These are phyloP conservation scores for Cronartium ribicola DNA, from an alignment of 1,284 basidiomycete species.

Conservation along the genomic window DNA sequence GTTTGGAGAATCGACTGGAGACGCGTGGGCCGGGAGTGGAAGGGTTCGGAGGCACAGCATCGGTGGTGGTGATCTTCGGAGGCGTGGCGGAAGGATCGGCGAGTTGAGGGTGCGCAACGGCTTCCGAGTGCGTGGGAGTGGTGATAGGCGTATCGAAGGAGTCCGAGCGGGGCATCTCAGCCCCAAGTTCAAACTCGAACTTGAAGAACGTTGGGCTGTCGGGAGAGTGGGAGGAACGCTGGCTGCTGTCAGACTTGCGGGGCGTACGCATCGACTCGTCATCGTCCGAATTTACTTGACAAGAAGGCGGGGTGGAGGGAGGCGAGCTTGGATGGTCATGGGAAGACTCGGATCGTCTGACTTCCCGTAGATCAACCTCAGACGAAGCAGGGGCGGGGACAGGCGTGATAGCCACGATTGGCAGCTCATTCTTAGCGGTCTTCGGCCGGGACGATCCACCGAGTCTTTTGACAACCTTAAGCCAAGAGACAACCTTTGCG, in stretches of 20 bases:
- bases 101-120: background rate
- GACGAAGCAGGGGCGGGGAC: background rate
- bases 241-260: conserved; percentile 20
- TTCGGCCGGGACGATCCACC: conserved; percentile 13
- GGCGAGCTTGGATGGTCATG: background rate
- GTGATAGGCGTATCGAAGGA: conserved; percentile 44
- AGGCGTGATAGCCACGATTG: background rate
- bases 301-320: background rate
- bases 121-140: conserved; percentile 19
- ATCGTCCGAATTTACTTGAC: background rate
- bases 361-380: background rate
- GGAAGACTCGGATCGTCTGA: background rate
- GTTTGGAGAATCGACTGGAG: conserved; percentile 49
- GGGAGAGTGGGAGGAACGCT: conserved; percentile 28
- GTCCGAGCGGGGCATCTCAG: conserved; percentile 45
- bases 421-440: background rate
- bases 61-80: background rate
- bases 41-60: conserved; percentile 9
- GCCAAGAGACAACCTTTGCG: conserved; percentile 48
- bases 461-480: conserved; percentile 43
- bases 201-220: conserved; percentile 44
- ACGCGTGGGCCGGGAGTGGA: conserved; percentile 44
- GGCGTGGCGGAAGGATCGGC: background rate
- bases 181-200: conserved; percentile 44
- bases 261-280: conserved; percentile 41